Evolutionary conservation across 2,329 filamentous ascomycete genomes (phyloP).

Genomic region (Hypoxylon sp.): DNA sequence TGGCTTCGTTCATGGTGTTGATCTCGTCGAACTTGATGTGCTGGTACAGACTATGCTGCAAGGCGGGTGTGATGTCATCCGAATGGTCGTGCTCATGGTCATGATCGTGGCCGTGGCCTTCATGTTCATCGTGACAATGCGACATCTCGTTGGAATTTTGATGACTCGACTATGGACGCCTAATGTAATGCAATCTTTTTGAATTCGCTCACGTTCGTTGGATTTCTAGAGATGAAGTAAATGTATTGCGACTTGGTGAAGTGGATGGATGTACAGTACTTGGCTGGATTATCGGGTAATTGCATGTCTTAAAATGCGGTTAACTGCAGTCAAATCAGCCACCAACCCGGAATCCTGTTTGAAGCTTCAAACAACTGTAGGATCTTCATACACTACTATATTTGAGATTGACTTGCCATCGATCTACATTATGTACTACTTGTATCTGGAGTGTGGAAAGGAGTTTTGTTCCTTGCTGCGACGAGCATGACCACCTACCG

Average conservation of each 20-base stretch:
- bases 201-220: not conserved
- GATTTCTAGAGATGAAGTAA: constrained; percentile 3
- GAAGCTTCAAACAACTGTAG: constrained; percentile 8
- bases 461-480: not conserved
- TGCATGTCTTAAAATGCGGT: constrained; percentile 41
- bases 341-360: constrained; percentile 6
- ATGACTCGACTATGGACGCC: not conserved
- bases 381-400: not conserved
- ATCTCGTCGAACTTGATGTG: constrained; percentile 92
- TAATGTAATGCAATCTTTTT: not conserved
- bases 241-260: constrained; percentile 8
- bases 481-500: not conserved
- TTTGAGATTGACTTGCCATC: not conserved
- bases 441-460: not conserved
- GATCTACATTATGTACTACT: not conserved
- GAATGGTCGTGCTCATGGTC: constrained; percentile 84
- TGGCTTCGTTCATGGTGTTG: constrained; percentile 85
- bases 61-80: constrained; percentile 91
- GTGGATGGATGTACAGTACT: constrained; percentile 13
- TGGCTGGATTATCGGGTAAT: constrained; percentile 32
- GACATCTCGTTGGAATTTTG: constrained; percentile 50
- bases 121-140: constrained; percentile 68
- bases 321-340: constrained; percentile 34
- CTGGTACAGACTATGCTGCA: constrained; percentile 91
- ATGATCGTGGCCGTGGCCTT: constrained; percentile 61